A percentile compares a stretch with the other conserved stretches of the same genome.
These are phyloP conservation scores for Candida orba DNA, from an alignment of 805 yeast species.

Conservation along the genomic window DNA sequence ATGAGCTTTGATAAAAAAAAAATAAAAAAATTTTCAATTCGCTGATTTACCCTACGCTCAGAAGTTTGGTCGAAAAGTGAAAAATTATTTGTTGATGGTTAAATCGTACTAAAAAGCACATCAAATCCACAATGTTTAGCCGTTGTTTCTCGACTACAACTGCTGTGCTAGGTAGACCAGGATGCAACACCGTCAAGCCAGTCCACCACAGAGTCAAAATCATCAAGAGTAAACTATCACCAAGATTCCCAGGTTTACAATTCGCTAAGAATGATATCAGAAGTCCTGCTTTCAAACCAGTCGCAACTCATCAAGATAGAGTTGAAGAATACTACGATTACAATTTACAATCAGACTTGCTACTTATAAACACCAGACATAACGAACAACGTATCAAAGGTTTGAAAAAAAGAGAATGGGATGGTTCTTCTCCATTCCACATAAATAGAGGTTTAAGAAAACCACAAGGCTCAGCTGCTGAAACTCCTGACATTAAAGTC, in stretches of 20 bases:
- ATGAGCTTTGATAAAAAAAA: constrained; percentile 9
- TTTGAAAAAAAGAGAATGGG: constrained; percentile 75
- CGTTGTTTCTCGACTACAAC: constrained; percentile 21
- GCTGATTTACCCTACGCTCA: background rate
- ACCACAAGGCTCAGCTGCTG: constrained; percentile 69
- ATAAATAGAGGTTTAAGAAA: constrained; percentile 70
- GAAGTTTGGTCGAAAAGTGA: background rate
- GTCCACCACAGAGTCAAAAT: constrained; percentile 85
- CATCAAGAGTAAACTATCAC: constrained; percentile 66
- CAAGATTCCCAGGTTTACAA: constrained; percentile 63
- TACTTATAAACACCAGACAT: constrained; percentile 73
- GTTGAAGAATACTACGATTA: constrained; percentile 68
- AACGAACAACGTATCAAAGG: constrained; percentile 47
- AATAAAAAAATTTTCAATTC: background rate
- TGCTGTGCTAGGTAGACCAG: constrained; percentile 36
- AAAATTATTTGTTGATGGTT: background rate
- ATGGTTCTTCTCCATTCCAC: constrained; percentile 81
- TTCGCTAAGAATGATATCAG: constrained; percentile 66
- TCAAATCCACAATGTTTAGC: constrained; percentile 2
- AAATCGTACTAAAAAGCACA: background rate
- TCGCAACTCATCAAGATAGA: constrained; percentile 71
- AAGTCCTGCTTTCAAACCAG: constrained; percentile 73
- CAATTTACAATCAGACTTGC: constrained; percentile 67
- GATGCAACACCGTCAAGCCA: constrained; percentile 74
- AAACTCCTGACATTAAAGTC: constrained; percentile 67